A percentile compares a stretch with the other conserved stretches of the same genome.
Evolutionary conservation across 1,284 basidiomycete species (phyloP).

Genomic region (Sporisorium exsertum): DNA sequence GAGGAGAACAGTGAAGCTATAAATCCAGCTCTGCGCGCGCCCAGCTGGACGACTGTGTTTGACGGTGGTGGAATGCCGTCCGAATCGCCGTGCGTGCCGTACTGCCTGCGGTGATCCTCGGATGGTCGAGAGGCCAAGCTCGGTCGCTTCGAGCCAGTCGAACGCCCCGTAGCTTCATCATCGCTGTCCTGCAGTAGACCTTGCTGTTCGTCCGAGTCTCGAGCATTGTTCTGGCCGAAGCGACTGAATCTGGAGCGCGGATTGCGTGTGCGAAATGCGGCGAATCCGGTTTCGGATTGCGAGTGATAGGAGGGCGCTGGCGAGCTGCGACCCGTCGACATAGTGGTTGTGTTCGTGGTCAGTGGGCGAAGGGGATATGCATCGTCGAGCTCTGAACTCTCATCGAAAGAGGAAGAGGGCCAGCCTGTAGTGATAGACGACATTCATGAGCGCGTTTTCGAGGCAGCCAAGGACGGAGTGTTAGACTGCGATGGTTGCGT

Average conservation of each 20-base stretch:
- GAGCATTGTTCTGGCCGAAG: slow-evolving; percentile 47
- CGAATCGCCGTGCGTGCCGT: slow-evolving; percentile 31
- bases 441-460: slow-evolving; percentile 25
- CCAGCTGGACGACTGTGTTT: slow-evolving; percentile 19
- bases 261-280: slow-evolving; percentile 45
- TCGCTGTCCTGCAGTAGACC: slow-evolving; percentile 41
- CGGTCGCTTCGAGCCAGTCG: slow-evolving; percentile 17
- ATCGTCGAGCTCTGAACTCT: slow-evolving; percentile 22
- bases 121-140: slow-evolving; percentile 31
- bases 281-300: slow-evolving; percentile 35
- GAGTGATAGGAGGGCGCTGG: slow-evolving; percentile 42
- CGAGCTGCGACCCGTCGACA: slow-evolving; percentile 43
- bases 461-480: not conserved
- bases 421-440: slow-evolving; percentile 19
- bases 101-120: slow-evolving; percentile 45
- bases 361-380: slow-evolving; percentile 30
- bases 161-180: slow-evolving; percentile 15
- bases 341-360: slow-evolving; percentile 10
- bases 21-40: slow-evolving; percentile 31
- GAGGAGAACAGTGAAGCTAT: slow-evolving; percentile 37
- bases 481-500: slow-evolving; percentile 3
- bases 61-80: slow-evolving; percentile 21
- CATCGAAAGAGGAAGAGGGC: slow-evolving; percentile 12
- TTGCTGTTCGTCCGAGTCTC: slow-evolving; percentile 49
- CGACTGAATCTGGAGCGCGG: slow-evolving; percentile 39